These are phyloP conservation scores for Cladosporium austrohemisphaericum DNA, from an alignment of 2,329 filamentous ascomycete species.

Conservation along the genomic window DNA sequence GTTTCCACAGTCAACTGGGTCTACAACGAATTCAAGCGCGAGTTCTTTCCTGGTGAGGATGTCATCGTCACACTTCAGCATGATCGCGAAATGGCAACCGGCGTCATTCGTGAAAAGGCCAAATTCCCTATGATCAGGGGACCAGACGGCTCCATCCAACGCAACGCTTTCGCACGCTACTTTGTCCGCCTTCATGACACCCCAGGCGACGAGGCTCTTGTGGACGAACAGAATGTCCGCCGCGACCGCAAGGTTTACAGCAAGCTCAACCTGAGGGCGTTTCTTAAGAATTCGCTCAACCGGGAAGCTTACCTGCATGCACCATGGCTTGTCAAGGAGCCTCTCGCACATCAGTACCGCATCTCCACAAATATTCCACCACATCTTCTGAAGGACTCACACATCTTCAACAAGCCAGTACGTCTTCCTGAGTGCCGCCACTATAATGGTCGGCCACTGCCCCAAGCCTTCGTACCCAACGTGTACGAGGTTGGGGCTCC, in stretches of 20 bases:
- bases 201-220: slow-evolving; percentile 66
- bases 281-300: slow-evolving; percentile 91
- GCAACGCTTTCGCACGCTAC: slow-evolving; percentile 70
- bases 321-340: slow-evolving; percentile 88
- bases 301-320: slow-evolving; percentile 93
- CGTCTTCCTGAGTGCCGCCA: neutral
- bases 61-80: slow-evolving; percentile 69
- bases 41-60: slow-evolving; percentile 85
- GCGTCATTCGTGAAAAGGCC: slow-evolving; percentile 79
- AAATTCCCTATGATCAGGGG: slow-evolving; percentile 59
- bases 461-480: neutral
- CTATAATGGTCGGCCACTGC: neutral
- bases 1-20: slow-evolving; percentile 53
- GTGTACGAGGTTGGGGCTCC: neutral
- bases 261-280: slow-evolving; percentile 87
- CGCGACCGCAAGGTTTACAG: slow-evolving; percentile 91
- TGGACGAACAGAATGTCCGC: slow-evolving; percentile 76
- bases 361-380: slow-evolving; percentile 84
- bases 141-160: slow-evolving; percentile 65
- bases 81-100: slow-evolving; percentile 61
- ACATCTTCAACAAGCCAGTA: slow-evolving; percentile 4
- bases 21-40: slow-evolving; percentile 68
- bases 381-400: slow-evolving; percentile 71
- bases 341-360: slow-evolving; percentile 76
- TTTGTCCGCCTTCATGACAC: slow-evolving; percentile 68